Percentiles rank a stretch among this genome's conserved stretches.
These are phyloP conservation scores for Fraxinus floribunda DNA, from an alignment of 305 asterid genomes.

Conservation along the genomic window DNA sequence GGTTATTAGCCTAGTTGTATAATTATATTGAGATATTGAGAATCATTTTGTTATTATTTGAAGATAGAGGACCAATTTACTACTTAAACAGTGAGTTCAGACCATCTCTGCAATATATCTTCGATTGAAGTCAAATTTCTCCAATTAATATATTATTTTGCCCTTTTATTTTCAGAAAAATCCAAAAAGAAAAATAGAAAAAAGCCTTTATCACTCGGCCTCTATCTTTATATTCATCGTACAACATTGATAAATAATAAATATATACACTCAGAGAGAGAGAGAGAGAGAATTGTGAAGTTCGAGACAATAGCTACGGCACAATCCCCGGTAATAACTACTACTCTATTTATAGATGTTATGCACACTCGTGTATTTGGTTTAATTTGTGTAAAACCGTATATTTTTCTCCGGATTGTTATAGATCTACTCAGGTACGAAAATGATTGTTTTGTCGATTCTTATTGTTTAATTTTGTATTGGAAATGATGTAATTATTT, in stretches of 20 bases:
- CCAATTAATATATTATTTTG: neutral
- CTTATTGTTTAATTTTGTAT: neutral
- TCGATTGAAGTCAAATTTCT: neutral
- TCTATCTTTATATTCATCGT: constrained; percentile 19
- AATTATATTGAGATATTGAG: neutral
- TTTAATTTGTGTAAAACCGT: neutral
- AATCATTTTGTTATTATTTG: neutral
- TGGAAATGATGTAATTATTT: neutral
- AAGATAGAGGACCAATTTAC: neutral
- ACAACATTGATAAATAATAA: neutral
- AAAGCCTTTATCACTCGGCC: constrained; percentile 40
- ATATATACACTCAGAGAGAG: neutral
- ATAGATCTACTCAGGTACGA: neutral
- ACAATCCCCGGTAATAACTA: constrained; percentile 41
- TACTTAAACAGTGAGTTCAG: neutral
- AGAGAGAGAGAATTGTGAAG: constrained; percentile 33
- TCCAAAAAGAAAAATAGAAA: neutral
- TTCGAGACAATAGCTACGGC: constrained; percentile 55
- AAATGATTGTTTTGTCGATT: neutral
- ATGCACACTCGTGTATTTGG: neutral
- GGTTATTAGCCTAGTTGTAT: no score
- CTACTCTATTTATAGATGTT: neutral
- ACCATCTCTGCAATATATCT: neutral
- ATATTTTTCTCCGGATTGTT: neutral
- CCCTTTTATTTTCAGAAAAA: neutral